phyloP scores from a whole-genome alignment of 257 asterid species.

The Solanum etuberosum region DNA sequence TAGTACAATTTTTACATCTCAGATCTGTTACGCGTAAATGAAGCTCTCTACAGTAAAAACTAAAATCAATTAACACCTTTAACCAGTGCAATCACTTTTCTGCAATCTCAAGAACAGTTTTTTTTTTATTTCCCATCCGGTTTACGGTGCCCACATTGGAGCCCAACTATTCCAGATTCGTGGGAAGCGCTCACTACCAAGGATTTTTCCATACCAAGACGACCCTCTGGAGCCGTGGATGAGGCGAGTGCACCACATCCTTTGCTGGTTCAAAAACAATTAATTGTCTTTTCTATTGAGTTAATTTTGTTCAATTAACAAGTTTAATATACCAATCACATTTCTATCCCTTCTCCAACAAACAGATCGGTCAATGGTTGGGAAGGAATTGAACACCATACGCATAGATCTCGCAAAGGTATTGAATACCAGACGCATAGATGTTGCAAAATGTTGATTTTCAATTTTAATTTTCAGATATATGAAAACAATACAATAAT shows the following conservation, averaged over 20 bases:
- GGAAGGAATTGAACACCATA: not conserved
- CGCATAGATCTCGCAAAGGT: not conserved
- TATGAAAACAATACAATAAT: not conserved
- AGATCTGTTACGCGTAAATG: not conserved
- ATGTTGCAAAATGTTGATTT: not conserved
- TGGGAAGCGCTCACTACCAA: fast-evolving
- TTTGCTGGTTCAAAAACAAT: not conserved
- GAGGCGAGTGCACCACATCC: not conserved
- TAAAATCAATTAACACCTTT: not conserved
- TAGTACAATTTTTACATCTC: not conserved
- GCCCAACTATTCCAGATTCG: not conserved
- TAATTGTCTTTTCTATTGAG: not conserved
- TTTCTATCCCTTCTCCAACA: not conserved
- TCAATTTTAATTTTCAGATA: not conserved
- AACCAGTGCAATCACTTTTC: not conserved
- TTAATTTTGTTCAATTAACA: not conserved
- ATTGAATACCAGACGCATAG: not conserved
- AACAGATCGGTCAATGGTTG: not conserved
- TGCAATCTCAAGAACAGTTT: not conserved
- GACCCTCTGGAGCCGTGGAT: not conserved
- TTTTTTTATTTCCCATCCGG: not conserved
- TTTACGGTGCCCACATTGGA: not conserved
- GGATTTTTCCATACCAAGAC: not conserved
- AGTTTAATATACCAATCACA: not conserved
- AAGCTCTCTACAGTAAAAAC: not conserved